Conservation (phyloP, 805 yeast genomes). For the Debaryomyces tyrocola region DNA sequence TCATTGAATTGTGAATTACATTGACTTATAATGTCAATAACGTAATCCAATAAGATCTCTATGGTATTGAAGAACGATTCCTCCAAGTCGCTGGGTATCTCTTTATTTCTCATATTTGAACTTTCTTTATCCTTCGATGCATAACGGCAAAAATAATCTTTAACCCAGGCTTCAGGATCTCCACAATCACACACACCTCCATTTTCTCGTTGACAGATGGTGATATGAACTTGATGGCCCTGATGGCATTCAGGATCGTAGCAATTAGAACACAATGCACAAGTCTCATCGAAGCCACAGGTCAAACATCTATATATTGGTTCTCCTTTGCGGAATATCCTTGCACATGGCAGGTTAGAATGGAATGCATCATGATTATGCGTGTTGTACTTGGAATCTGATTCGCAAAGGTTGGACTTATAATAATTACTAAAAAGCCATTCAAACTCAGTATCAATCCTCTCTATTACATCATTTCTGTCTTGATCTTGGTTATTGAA, state of each 20-base stretch:
- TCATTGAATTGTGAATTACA: conserved; percentile 41
- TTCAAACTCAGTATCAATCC: conserved; percentile 23
- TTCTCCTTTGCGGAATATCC: conserved; percentile 73
- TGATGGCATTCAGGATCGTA: conserved; percentile 66
- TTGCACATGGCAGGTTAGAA: conserved; percentile 69
- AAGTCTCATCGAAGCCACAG: conserved; percentile 78
- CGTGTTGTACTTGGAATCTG: conserved; percentile 17
- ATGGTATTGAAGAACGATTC: conserved; percentile 41
- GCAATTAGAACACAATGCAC: conserved; percentile 80
- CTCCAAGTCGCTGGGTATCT: conserved; percentile 46
- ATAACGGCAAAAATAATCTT: conserved; percentile 49
- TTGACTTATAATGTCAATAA: conserved; percentile 59
- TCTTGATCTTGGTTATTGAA: conserved; percentile 4
- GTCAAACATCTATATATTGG: conserved; percentile 77
- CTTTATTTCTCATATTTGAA: conserved; percentile 2
- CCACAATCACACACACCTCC: conserved; percentile 92
- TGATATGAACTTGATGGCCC: conserved; percentile 69
- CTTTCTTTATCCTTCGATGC: conserved; percentile 12
- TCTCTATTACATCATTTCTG: conserved; percentile 7
- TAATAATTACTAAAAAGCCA: conserved; percentile 36
- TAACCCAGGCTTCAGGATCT: conserved; percentile 80
- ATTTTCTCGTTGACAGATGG: conserved; percentile 63
- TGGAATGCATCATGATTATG: conserved; percentile 46
- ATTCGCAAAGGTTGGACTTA: conserved; percentile 10
- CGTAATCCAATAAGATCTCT: conserved; percentile 53